Percentiles rank a stretch among this genome's conserved stretches.
phyloP scores from a whole-genome alignment of 441 rosid species.

The Arabidopsis hybrid region DNA sequence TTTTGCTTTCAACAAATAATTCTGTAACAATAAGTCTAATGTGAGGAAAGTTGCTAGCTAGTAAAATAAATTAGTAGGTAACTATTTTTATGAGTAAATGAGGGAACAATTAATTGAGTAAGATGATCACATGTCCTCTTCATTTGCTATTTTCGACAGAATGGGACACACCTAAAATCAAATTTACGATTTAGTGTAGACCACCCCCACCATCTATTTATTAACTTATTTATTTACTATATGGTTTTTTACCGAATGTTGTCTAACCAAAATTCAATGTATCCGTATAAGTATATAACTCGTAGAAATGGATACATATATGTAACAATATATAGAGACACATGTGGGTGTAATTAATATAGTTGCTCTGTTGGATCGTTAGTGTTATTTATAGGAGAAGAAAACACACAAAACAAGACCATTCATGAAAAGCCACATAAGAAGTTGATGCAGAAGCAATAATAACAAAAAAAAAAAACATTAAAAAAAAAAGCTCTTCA shows the following conservation, averaged over 20 bases:
- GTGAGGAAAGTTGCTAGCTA: neutral
- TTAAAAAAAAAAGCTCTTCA: constrained; percentile 35
- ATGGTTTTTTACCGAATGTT: neutral
- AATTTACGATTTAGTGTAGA: neutral
- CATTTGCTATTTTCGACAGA: constrained; percentile 28
- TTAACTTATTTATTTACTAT: neutral
- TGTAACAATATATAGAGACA: constrained; percentile 33
- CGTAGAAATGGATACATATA: constrained; percentile 28
- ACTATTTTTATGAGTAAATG: neutral
- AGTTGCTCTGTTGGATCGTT: constrained; percentile 30
- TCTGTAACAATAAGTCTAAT: neutral
- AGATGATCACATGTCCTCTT: constrained; percentile 32
- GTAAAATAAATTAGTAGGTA: neutral
- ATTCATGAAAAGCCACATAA: constrained; percentile 66
- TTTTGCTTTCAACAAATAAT: neutral
- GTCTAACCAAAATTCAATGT: constrained; percentile 13
- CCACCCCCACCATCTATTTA: constrained; percentile 32
- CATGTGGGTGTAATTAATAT: constrained; percentile 41
- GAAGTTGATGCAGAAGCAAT: constrained; percentile 37
- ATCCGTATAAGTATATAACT: neutral
- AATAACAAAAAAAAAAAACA: neutral
- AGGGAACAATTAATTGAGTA: neutral
- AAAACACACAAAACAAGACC: constrained; percentile 68
- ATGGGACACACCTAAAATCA: constrained; percentile 29
- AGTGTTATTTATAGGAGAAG: constrained; percentile 34